These are phyloP conservation scores for Poteriospumella lacustris DNA, from an alignment of 108 stramenopile genomes.

Conservation along the genomic window DNA sequence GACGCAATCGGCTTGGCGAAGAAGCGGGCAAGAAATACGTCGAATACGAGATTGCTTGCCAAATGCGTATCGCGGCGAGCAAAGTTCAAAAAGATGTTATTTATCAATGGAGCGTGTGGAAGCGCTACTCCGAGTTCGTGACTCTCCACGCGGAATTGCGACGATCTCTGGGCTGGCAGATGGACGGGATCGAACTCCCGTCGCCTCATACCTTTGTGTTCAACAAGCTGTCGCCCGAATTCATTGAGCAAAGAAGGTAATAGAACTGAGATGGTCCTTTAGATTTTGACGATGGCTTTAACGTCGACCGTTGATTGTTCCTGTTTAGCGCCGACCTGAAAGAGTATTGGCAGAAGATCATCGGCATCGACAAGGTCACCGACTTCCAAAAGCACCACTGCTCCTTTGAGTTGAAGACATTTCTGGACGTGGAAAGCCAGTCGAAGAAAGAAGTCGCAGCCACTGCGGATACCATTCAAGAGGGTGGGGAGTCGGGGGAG, in stretches of 20 bases:
- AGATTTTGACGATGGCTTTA: neutral
- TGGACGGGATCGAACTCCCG: conserved; percentile 24
- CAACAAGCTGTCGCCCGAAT: conserved; percentile 17
- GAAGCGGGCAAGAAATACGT: neutral
- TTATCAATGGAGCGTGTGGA: conserved; percentile 29
- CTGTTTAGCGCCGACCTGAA: conserved; percentile 3
- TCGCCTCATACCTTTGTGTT: neutral
- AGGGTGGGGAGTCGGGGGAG: neutral
- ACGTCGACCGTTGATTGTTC: neutral
- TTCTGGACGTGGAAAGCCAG: conserved; percentile 1
- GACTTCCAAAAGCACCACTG: conserved; percentile 27
- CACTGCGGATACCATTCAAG: neutral
- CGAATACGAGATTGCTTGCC: conserved; percentile 25
- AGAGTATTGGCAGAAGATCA: conserved; percentile 20
- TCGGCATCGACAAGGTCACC: conserved; percentile 10
- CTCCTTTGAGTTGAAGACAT: conserved; percentile 18
- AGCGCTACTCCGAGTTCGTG: conserved; percentile 4
- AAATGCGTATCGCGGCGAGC: neutral
- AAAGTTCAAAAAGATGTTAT: conserved; percentile 17
- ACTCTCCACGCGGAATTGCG: neutral
- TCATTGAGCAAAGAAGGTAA: neutral
- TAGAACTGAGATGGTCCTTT: neutral
- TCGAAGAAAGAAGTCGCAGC: neutral
- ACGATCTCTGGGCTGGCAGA: conserved; percentile 18
- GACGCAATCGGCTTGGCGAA: neutral